Conservation (phyloP, 2,329 filamentous ascomycete genomes). For the Hortaea sp. region DNA sequence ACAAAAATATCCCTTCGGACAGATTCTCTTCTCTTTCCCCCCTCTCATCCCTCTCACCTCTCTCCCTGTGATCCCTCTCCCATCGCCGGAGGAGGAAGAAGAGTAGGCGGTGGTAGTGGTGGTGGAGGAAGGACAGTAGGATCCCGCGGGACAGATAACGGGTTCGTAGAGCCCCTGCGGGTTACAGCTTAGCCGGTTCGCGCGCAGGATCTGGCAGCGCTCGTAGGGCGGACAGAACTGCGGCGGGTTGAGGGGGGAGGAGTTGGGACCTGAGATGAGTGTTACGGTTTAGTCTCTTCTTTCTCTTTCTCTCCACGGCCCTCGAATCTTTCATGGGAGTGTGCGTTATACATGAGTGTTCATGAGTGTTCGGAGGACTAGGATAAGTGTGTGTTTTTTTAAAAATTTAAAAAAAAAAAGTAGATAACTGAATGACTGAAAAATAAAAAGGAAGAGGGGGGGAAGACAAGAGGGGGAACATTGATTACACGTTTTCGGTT, state of each 20-base stretch:
- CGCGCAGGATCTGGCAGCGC: conserved; percentile 14
- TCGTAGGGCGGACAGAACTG: conserved; percentile 23
- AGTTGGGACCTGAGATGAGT: conserved; percentile 15
- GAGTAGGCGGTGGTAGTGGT: not conserved
- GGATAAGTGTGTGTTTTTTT: not conserved
- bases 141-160: conserved; percentile 39
- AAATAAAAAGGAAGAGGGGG: too few relatives aligned
- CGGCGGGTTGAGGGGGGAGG: conserved; percentile 16
- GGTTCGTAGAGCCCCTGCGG: conserved; percentile 38
- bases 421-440: too few relatives aligned
- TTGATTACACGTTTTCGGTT: too few relatives aligned
- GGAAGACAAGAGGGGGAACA: not conserved
- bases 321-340: not conserved
- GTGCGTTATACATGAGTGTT: too few relatives aligned
- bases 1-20: conserved; percentile 42
- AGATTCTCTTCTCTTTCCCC: conserved; percentile 32
- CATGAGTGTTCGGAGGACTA: not conserved
- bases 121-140: conserved; percentile 40
- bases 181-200: conserved; percentile 17
- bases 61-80: too few relatives aligned
- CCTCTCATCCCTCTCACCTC: conserved; percentile 9
- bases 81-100: too few relatives aligned
- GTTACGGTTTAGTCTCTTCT: not conserved
- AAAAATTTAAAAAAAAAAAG: not conserved
- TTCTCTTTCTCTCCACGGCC: too few relatives aligned